Evolutionary conservation across 805 yeast genomes (phyloP).

Genomic region (Metschnikowia cerradonensis): DNA sequence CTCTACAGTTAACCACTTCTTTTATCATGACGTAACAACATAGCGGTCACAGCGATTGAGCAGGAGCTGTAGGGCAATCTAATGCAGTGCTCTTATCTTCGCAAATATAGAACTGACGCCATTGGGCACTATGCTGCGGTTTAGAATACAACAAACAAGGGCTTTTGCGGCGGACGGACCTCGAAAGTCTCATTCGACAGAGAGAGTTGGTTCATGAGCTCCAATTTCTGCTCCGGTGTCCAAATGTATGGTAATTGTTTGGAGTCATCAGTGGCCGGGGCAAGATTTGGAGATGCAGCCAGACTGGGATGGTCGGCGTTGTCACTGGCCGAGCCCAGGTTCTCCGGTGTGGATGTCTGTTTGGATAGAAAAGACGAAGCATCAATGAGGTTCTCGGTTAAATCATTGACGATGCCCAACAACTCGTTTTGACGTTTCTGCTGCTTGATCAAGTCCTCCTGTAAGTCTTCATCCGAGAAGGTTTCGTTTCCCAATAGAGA

Average conservation of each 20-base stretch:
- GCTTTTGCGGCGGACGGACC: slow-evolving; percentile 8
- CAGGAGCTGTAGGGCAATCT: not conserved
- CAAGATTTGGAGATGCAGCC: slow-evolving; percentile 8
- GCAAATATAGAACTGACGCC: too few species aligned
- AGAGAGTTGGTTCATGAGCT: slow-evolving; percentile 22
- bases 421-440: slow-evolving; percentile 46
- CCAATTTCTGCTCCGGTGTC: slow-evolving; percentile 21
- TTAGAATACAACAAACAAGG: slow-evolving; percentile 15
- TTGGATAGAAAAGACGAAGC: slow-evolving; percentile 29
- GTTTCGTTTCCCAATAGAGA: slow-evolving; percentile 27
- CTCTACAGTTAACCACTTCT: not conserved
- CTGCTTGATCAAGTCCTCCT: slow-evolving; percentile 35
- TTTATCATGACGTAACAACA: not conserved
- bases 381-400: slow-evolving; percentile 33
- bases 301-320: slow-evolving; percentile 6
- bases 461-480: slow-evolving; percentile 32
- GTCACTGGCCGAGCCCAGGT: slow-evolving; percentile 8
- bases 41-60: not conserved
- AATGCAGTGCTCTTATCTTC: too few species aligned
- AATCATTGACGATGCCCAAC: slow-evolving; percentile 43
- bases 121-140: too few species aligned
- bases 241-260: slow-evolving; percentile 23
- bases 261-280: slow-evolving; percentile 10
- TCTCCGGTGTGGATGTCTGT: slow-evolving; percentile 5
- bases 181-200: slow-evolving; percentile 13